Base-by-base conservation (phyloP, 768 basidiomycete species). In the Xerocomus spinulosus region DNA sequence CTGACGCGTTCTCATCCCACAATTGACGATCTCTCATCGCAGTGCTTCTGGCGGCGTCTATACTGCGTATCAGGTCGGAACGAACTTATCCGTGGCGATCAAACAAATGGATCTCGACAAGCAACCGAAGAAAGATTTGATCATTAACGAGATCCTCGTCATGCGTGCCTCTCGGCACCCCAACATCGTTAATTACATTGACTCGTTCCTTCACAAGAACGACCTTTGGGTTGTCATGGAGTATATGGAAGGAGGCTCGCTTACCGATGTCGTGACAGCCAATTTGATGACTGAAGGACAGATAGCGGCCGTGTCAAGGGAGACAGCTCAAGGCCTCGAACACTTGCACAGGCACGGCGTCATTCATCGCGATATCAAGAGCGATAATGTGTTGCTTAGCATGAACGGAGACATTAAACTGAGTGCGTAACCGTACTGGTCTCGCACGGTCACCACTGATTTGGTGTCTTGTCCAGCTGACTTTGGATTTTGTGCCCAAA, bases 101-200 rank as follows among this genome's bases (percentile, higher is more conserved):
- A 99, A 99, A 70, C 95, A 98, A 70, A 99, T 98, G 96, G 96
- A 99, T 75, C 78, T 99, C 25, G 94, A 98, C 70, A 96, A 98
- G 73, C 96, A 98, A 62, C 96, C 96, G 34, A 98, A 98, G 78
- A 97, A 98, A 70, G 95, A 98, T 64, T 78, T 99, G 42, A 98
- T 99, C 73, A 98, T 99, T 74, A 98, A 99, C 70, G 96, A 99
- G 70, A 98, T 98, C 56, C 82, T 99, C 54, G 96, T 98, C 63
- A 98, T 99, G 96, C 89, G 94, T 20, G 85, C 92, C 20, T 90
- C 89, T 15, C 79, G 90, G 29, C 94, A 97, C 66, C 92, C 93
- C n/a, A 99, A 99, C 65, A 97, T 98, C 57, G 95, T 99, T 73
- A 97, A 99, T 67, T 99, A 92, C 71, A 97, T 97, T 62, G 96